phyloP scores from a whole-genome alignment of 2,329 filamentous ascomycete species.

The Xylaria hypoxylon region DNA sequence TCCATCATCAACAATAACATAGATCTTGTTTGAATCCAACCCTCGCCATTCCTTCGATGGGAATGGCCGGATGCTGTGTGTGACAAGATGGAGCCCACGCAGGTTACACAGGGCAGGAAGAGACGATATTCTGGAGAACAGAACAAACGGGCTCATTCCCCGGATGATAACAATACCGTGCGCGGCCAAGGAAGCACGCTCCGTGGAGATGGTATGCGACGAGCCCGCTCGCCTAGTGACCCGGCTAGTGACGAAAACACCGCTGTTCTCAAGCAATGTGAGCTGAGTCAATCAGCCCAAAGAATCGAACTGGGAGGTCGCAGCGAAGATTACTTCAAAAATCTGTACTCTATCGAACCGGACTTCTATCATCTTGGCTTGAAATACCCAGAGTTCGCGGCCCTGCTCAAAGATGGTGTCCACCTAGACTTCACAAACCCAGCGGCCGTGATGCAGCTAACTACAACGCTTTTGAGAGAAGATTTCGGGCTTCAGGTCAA shows the following conservation, averaged over 20 bases:
- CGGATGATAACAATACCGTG: constrained; percentile 1
- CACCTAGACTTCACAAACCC: constrained; percentile 86
- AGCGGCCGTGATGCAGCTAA: constrained; percentile 80
- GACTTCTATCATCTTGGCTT: constrained; percentile 46
- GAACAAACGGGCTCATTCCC: constrained; percentile 13
- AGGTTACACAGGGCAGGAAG: constrained; percentile 39
- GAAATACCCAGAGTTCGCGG: constrained; percentile 44
- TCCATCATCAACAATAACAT: background rate
- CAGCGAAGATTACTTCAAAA: constrained; percentile 44
- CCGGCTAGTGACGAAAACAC: background rate
- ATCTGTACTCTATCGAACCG: constrained; percentile 44
- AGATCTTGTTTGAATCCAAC: background rate
- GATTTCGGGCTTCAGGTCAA: constrained; percentile 80
- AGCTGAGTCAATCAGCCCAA: background rate
- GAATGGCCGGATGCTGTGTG: background rate
- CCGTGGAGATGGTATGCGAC: background rate
- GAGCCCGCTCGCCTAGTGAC: background rate
- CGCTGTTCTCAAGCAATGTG: background rate
- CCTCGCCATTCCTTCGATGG: background rate
- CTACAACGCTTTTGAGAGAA: constrained; percentile 78
- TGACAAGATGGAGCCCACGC: constrained; percentile 24
- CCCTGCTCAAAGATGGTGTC: constrained; percentile 45
- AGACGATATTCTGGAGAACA: constrained; percentile 44
- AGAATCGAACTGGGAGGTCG: background rate
- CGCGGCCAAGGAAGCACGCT: background rate